phyloP scores from a whole-genome alignment of 164 flowering plant genomes.

The Stephania japonica region DNA sequence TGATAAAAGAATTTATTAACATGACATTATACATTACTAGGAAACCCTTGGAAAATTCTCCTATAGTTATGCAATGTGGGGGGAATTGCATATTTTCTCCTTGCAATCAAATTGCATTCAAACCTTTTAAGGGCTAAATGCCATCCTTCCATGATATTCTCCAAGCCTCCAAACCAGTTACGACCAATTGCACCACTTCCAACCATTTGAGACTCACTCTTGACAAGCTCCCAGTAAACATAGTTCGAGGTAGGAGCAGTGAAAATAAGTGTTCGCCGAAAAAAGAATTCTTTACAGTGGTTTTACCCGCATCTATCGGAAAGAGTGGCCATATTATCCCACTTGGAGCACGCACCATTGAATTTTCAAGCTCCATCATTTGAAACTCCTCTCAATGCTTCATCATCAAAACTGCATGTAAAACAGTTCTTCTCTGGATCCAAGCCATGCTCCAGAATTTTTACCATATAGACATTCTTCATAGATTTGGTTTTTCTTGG shows the following conservation, averaged over 20 bases:
- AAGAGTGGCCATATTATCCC: not conserved
- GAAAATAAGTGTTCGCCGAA: not conserved
- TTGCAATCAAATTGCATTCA: not conserved
- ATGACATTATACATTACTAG: too few relatives aligned
- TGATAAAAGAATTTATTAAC: too few relatives aligned
- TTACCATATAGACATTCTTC: slow-evolving; percentile 8
- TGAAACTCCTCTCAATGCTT: not conserved
- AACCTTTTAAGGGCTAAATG: not conserved
- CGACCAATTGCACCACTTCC: not conserved
- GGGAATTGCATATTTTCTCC: not conserved
- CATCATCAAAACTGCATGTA: slow-evolving; percentile 33
- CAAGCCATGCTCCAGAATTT: slow-evolving; percentile 64
- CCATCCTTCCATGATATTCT: not conserved
- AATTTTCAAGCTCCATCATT: not conserved
- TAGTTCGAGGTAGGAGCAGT: not conserved
- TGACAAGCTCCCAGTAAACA: not conserved
- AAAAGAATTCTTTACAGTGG: not conserved
- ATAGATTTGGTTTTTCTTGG: slow-evolving; percentile 7
- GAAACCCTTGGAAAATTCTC: not conserved
- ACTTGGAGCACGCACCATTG: not conserved
- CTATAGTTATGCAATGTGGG: not conserved
- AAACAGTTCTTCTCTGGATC: slow-evolving; percentile 52
- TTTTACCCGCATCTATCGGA: not conserved
- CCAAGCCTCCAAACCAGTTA: too few relatives aligned
- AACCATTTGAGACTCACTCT: not conserved